Percentiles rank a stretch among this genome's conserved stretches.
Conservation (phyloP, 768 basidiomycete species). For the Cystofilobasidium macerans region DNA sequence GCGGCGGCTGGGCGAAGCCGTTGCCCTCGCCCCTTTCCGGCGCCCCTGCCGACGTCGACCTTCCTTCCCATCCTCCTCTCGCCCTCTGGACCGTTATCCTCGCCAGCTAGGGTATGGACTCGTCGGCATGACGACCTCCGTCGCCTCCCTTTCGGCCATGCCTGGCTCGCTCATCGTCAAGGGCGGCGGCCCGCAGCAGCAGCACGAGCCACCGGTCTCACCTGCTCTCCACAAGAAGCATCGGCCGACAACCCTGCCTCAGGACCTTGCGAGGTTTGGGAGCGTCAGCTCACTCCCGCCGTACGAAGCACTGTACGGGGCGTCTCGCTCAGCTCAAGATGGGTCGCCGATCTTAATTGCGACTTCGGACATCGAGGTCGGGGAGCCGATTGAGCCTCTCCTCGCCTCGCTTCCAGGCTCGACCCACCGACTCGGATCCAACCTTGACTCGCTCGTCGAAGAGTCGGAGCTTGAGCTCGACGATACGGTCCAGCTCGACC, state of each 20-base stretch:
- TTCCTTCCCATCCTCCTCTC: too few relatives aligned
- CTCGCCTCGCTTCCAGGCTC: neutral
- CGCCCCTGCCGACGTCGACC: too few relatives aligned
- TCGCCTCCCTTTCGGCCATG: too few relatives aligned
- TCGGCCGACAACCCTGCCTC: too few relatives aligned
- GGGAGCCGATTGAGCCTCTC: neutral
- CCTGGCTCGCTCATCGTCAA: too few relatives aligned
- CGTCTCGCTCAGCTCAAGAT: neutral
- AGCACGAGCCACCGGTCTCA: too few relatives aligned
- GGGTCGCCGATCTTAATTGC: neutral
- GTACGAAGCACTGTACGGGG: neutral
- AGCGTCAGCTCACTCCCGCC: constrained; percentile 1
- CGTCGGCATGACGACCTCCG: too few relatives aligned
- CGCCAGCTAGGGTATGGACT: too few relatives aligned
- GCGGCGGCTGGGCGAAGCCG: too few relatives aligned
- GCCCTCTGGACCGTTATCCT: too few relatives aligned
- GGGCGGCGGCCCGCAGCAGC: too few relatives aligned
- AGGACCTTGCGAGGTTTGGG: neutral
- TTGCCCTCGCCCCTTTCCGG: too few relatives aligned
- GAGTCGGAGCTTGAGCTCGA: constrained; percentile 1
- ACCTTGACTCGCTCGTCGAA: neutral
- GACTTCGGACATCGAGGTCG: neutral
- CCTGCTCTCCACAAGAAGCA: neutral
- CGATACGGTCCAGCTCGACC: neutral
- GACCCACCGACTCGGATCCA: neutral